Conservation (phyloP, 345 rosid genomes). For the Linum tenue region DNA sequence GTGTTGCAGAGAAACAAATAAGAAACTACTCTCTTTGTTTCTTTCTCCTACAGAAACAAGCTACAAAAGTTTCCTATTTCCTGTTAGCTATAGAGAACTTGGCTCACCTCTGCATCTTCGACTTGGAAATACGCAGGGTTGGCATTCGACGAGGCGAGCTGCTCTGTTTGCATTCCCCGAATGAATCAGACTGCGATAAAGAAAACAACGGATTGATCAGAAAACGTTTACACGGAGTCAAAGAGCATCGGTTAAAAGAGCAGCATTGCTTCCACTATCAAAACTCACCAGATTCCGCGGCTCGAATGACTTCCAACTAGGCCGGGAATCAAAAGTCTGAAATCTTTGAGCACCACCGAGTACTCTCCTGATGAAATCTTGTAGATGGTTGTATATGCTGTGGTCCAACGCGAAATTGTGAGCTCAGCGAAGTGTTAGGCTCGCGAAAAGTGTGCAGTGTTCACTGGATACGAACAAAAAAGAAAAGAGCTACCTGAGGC, state of each 20-base stretch:
- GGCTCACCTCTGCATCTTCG: neutral
- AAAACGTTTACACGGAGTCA: neutral
- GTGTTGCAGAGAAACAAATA: no score
- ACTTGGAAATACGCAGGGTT: neutral
- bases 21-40: no score
- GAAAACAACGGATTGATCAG: neutral
- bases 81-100: no score
- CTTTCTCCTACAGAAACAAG: no score
- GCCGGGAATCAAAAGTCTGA: constrained; percentile 8
- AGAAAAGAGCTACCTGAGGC: constrained; percentile 54
- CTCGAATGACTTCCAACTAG: constrained; percentile 1
- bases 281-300: constrained; percentile 15
- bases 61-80: no score
- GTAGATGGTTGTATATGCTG: constrained; percentile 30
- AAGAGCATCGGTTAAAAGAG: neutral
- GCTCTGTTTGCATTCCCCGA: neutral
- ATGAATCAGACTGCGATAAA: neutral
- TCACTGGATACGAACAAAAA: constrained; percentile 1
- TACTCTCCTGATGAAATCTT: constrained; percentile 23
- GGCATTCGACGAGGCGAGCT: neutral
- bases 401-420: neutral
- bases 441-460: neutral
- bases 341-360: constrained; percentile 14
- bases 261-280: neutral
- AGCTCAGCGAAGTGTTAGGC: neutral